Conservation (phyloP, 1,284 basidiomycete genomes). For the Farysia itapuensis region DNA sequence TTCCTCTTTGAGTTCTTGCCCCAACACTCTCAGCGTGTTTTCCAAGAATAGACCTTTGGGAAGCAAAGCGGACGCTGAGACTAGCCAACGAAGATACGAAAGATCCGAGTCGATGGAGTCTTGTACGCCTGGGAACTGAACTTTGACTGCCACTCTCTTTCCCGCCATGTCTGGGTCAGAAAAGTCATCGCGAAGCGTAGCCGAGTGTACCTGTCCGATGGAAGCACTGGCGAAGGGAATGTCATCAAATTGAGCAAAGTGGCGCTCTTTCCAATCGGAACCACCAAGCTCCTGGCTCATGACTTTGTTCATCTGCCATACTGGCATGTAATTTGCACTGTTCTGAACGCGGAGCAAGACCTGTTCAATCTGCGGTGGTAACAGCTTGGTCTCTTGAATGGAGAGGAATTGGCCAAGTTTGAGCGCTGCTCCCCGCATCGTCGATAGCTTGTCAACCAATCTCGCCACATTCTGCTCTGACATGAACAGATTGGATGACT, state of each 20-base stretch:
- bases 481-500: slow-evolving; percentile 23
- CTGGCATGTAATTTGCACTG: slow-evolving; percentile 96
- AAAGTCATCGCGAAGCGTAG: slow-evolving; percentile 64
- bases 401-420: slow-evolving; percentile 97
- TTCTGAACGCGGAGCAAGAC: slow-evolving; percentile 90
- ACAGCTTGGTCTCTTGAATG: slow-evolving; percentile 72
- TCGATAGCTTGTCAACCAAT: slow-evolving; percentile 84
- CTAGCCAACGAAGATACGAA: slow-evolving; percentile 78
- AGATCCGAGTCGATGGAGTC: slow-evolving; percentile 85
- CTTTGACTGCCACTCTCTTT: slow-evolving; percentile 76
- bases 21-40: slow-evolving; percentile 83
- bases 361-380: slow-evolving; percentile 84
- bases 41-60: slow-evolving; percentile 78
- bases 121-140: slow-evolving; percentile 91
- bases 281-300: slow-evolving; percentile 73
- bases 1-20: slow-evolving; percentile 88
- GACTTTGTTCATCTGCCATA: slow-evolving; percentile 92
- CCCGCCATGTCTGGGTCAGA: slow-evolving; percentile 40
- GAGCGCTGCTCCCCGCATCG: slow-evolving; percentile 93
- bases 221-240: slow-evolving; percentile 93
- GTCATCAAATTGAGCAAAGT: slow-evolving; percentile 77
- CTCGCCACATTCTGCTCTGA: slow-evolving; percentile 74
- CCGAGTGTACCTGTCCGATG: slow-evolving; percentile 92
- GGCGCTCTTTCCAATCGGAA: slow-evolving; percentile 68
- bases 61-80: slow-evolving; percentile 77